phyloP scores from a whole-genome alignment of 2,329 filamentous ascomycete species.

The Chaetomiaceae sp. region DNA sequence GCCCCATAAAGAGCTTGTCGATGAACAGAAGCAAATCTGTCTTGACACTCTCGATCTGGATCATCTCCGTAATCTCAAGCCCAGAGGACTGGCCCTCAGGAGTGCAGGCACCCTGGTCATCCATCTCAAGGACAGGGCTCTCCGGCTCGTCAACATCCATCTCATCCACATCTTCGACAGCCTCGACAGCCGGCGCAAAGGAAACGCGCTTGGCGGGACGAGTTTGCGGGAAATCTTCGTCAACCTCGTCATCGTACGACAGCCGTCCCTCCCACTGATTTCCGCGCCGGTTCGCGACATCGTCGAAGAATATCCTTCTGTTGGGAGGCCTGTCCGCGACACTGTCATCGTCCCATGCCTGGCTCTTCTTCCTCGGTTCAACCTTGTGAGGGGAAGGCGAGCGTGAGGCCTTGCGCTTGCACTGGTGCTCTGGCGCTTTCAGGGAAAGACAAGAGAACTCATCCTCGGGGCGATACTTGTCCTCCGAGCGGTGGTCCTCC shows the following conservation, averaged over 20 bases:
- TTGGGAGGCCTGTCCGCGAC: background rate
- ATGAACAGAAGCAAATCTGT: background rate
- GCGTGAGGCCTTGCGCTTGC: conserved; percentile 4
- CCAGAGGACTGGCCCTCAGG: background rate
- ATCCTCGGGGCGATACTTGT: background rate
- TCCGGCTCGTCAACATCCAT: background rate
- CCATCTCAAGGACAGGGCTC: background rate
- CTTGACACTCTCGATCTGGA: conserved; percentile 4
- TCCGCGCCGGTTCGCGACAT: background rate
- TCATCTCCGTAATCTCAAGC: conserved; percentile 6
- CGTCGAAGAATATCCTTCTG: background rate
- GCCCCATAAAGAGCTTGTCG: conserved; percentile 5
- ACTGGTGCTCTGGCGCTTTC: background rate
- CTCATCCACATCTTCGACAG: background rate
- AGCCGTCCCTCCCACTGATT: conserved; percentile 11
- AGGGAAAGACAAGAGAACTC: background rate
- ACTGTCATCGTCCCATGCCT: background rate
- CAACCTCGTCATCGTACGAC: conserved; percentile 18
- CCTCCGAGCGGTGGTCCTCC: background rate
- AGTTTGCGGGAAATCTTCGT: background rate
- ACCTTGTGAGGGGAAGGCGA: background rate
- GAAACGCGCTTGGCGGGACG: background rate
- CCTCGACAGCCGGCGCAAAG: too few relatives aligned
- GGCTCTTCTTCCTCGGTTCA: background rate
- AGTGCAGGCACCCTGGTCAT: background rate